These are phyloP conservation scores for Ophioceras dolichostomum DNA, from an alignment of 2,329 filamentous ascomycete genomes.

Conservation along the genomic window DNA sequence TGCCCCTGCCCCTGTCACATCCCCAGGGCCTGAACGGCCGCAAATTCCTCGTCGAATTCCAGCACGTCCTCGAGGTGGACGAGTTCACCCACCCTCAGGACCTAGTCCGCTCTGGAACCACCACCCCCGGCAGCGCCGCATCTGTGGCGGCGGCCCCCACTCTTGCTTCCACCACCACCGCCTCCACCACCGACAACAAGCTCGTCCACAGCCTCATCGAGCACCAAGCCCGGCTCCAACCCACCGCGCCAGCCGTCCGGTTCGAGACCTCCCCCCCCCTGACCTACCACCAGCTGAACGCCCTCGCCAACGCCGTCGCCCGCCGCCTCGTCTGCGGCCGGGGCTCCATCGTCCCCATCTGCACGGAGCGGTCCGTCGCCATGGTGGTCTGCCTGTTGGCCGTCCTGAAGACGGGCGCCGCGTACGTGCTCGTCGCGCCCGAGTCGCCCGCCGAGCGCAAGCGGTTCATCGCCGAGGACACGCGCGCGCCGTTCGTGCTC, in stretches of 20 bases:
- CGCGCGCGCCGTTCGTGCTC: neutral
- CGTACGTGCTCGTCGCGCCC: constrained; percentile 10
- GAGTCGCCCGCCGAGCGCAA: constrained; percentile 7
- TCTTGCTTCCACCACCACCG: too few relatives aligned
- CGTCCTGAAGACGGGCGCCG: constrained; percentile 11
- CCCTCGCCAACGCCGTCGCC: constrained; percentile 5
- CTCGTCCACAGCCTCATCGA: constrained; percentile 1
- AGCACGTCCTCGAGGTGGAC: too few relatives aligned
- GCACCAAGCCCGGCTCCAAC: neutral
- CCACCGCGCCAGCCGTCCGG: constrained; percentile 4
- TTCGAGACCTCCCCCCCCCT: constrained; percentile 1
- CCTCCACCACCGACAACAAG: too few relatives aligned
- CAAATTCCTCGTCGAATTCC: too few relatives aligned
- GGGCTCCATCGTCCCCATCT: neutral
- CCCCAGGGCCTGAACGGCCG: too few relatives aligned
- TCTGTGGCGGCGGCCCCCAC: too few relatives aligned
- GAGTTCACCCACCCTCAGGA: too few relatives aligned
- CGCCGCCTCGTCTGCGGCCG: neutral
- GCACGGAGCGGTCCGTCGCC: constrained; percentile 1
- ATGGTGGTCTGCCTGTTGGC: constrained; percentile 9
- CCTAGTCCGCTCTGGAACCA: too few relatives aligned
- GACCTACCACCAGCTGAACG: constrained; percentile 4
- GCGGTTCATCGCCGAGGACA: constrained; percentile 8
- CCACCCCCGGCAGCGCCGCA: too few relatives aligned
- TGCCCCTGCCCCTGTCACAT: too few relatives aligned